Evolutionary conservation across 78 protist species (phyloP).

Genomic region (Anaeramoeba flamelloides): DNA sequence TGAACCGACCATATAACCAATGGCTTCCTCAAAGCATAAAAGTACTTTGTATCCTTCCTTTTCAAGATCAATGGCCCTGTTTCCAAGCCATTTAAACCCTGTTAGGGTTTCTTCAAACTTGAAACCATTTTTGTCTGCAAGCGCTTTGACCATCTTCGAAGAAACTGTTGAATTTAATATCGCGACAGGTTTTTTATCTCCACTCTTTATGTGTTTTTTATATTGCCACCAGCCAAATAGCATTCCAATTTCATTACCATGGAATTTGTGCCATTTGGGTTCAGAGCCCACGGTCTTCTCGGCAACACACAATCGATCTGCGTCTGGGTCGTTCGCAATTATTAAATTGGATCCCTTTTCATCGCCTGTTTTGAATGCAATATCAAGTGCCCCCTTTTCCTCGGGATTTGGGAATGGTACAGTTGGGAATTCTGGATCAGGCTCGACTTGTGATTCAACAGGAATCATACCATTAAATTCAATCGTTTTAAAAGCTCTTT

Average conservation of each 20-base stretch:
- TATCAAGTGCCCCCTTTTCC: slow-evolving; percentile 8
- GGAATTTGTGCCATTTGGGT: slow-evolving; percentile 68
- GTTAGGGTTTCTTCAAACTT: slow-evolving; percentile 64
- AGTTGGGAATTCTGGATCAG: slow-evolving; percentile 93
- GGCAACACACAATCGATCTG: slow-evolving; percentile 86
- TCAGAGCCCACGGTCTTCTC: slow-evolving; percentile 60
- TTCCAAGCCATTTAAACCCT: slow-evolving; percentile 97
- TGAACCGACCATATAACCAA: slow-evolving; percentile 54
- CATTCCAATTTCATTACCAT: slow-evolving; percentile 90
- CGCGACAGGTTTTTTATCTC: slow-evolving; percentile 19
- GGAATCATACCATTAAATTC: slow-evolving; percentile 10
- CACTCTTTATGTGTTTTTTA: background rate
- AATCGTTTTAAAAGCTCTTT: slow-evolving; percentile 25
- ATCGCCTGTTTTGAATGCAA: slow-evolving; percentile 56
- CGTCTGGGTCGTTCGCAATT: slow-evolving; percentile 98
- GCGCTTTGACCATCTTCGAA: slow-evolving; percentile 42
- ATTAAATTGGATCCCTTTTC: slow-evolving; percentile 30
- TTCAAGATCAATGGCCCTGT: slow-evolving; percentile 39
- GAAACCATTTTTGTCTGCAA: slow-evolving; percentile 70
- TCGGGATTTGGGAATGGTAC: slow-evolving; percentile 94
- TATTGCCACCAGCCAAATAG: slow-evolving; percentile 73
- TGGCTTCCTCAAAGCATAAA: slow-evolving; percentile 76
- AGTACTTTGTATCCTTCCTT: slow-evolving; percentile 41
- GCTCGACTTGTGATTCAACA: slow-evolving; percentile 19
- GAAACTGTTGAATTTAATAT: slow-evolving; percentile 68